Base-by-base conservation (phyloP, 257 asterid genomes). In the Capsicum baccatum region DNA sequence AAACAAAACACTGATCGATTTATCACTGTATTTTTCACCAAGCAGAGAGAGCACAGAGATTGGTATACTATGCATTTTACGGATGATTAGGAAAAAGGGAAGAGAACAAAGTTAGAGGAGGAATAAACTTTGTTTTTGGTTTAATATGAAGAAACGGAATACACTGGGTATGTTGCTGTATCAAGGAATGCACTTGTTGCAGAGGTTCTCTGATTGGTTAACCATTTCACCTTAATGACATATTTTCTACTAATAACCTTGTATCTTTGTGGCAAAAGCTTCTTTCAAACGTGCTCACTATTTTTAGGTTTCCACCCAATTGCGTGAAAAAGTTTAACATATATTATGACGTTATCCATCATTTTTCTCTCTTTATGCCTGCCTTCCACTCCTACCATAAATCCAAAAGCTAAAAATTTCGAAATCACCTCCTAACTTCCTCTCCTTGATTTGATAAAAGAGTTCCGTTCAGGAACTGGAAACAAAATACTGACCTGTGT, bases 401-500 rank as follows among this genome's bases (percentile, higher is more conserved):
- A 55, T 74, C 12, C 62, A 50, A 13, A 21, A 13, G 47, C 64
- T 78, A 26, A 52, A 26, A 50, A 14, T 0, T 14, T 54, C 26
- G 48, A 17, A 26, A 14, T 78, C 82, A 78, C 64, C 15, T 4
- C 21, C 9, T 6, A 3, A 42, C 80, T 74, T 74, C 16, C 47
- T 74, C 64, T 54, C 64, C 82, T 54, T 26, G 3, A 7, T 54
- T 26, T 8, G 1, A 78, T 76, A 54, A 78, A 78, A 26, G 50
- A 26, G 33, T 8, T 14, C 19, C 14, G 26, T 76, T 14, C 48
- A 54, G 16, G 15, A 81, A 81, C 16, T 81, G 78, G 84, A 63
- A 81, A n/a, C 76, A 63, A 42, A 66, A 62, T 63, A 60, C 76
- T 63, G n/a, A 95, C 99, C 97, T 97, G 99, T 85, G 99, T 97